Conservation (phyloP, 2,329 filamentous ascomycete species). For the Alternaria consortialis region DNA sequence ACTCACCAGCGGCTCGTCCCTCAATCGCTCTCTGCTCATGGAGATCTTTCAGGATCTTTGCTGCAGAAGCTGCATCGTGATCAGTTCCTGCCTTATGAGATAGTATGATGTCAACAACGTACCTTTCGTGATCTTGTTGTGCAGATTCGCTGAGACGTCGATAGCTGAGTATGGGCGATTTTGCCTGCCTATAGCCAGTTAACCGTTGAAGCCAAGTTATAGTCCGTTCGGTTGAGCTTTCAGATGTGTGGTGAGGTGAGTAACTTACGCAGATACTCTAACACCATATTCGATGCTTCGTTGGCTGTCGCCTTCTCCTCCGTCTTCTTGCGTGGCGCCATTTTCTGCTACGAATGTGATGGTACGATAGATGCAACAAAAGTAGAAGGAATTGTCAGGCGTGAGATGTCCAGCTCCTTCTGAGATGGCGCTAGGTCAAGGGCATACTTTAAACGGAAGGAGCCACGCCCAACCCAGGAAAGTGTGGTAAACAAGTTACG, state of each 20-base stretch:
- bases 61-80: conserved; percentile 59
- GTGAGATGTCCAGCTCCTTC: neutral
- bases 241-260: conserved; percentile 2
- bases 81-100: conserved; percentile 23
- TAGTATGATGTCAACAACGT: neutral
- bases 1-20: conserved; percentile 62
- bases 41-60: conserved; percentile 70
- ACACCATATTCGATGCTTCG: conserved; percentile 55
- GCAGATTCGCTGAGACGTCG: conserved; percentile 68
- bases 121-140: conserved; percentile 68
- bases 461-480: conserved; percentile 16
- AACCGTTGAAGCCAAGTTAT: conserved; percentile 2
- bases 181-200: conserved; percentile 53
- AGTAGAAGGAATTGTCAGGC: neutral
- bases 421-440: conserved; percentile 11
- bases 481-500: conserved; percentile 5
- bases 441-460: conserved; percentile 18
- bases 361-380: neutral
- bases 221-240: neutral
- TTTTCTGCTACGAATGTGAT: conserved; percentile 10
- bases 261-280: conserved; percentile 61
- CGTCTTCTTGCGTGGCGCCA: conserved; percentile 52
- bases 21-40: conserved; percentile 68
- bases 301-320: conserved; percentile 48
- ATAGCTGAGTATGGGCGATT: conserved; percentile 66